Evolutionary conservation across 169 alveolate genomes (phyloP), one percentile per base, ranked within the genome.

Genomic region (Perkinsus olseni): DNA sequence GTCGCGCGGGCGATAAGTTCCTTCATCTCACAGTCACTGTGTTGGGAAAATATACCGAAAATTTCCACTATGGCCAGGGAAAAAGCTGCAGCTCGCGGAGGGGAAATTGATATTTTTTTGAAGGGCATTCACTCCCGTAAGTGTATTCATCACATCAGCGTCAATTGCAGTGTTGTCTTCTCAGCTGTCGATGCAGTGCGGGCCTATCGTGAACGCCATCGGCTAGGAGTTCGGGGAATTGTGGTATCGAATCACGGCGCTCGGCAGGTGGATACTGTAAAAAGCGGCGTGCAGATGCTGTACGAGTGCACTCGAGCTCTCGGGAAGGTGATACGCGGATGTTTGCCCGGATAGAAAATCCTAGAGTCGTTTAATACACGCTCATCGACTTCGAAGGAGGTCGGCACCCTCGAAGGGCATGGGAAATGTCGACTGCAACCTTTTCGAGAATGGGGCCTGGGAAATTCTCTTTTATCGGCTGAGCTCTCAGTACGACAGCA

Each of bases 241-340:
- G 74, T 93, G 93, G 96, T 94, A 11, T 45, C 39, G 90, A 94
- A 95, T 91, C 96, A 95, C 48, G 96, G 96, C 6, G 96, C 95
- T 6, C 93, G 96, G 48, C 91, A 95, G 92, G 90, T 95, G 74
- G 96, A 95, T 28, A 62, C 82, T 13, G 82, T 62, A 3, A 62
- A 62, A 62, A 62, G 82, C 34, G 82, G 82, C 28, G 82, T 62
- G 34, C 82, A 62, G 82, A 62, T 62, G 82, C 82, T 62, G 34
- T 62, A 62, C 31, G 82, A 62, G 34, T 62, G 82, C 82, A 62
- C 82, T 0, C 82, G 82, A 1, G 82, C 82, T 21, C 34, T 62
- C 37, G 17, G 17, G 82, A 62, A 62, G 82, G 82, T 62, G 34
- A 28, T n/a, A n/a, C n/a, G 82, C 8, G 82, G 82, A 62, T 4